Evolutionary conservation across 257 asterid genomes (phyloP).

Genomic region (Vinca minor): DNA sequence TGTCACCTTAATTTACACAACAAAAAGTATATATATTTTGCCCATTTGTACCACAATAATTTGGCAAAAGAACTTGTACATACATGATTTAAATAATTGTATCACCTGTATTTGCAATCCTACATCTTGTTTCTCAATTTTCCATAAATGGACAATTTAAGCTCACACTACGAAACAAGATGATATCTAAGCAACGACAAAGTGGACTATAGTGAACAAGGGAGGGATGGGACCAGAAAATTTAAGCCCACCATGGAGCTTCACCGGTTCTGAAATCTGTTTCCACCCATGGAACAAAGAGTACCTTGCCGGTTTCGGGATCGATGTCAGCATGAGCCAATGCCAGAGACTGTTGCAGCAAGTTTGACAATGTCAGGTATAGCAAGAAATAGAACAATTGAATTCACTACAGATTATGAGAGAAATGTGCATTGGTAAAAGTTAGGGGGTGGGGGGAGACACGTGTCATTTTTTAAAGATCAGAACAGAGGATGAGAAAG

Average conservation of each 20-base stretch:
- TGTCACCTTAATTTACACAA: too few relatives aligned
- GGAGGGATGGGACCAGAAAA: not conserved
- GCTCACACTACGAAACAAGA: constrained; percentile 8
- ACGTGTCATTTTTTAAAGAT: too few relatives aligned
- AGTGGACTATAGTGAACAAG: not conserved
- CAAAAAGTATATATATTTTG: not conserved
- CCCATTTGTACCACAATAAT: not conserved
- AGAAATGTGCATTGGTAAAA: too few relatives aligned
- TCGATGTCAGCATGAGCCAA: constrained; percentile 78
- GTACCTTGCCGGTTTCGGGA: constrained; percentile 60
- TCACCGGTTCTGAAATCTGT: constrained; percentile 94
- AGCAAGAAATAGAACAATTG: not conserved
- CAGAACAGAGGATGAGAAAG: too few relatives aligned
- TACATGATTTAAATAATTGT: constrained; percentile 6
- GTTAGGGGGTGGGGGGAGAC: too few relatives aligned
- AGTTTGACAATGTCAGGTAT: not conserved
- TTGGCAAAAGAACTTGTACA: not conserved
- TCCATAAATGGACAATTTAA: not conserved
- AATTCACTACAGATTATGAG: too few relatives aligned
- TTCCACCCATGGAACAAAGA: constrained; percentile 87
- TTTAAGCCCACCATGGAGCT: constrained; percentile 78
- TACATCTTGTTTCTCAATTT: constrained; percentile 8
- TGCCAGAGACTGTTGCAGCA: constrained; percentile 66
- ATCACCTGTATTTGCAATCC: constrained; percentile 5
- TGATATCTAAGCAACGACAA: not conserved